Percentiles rank a stretch among this genome's conserved stretches.
Evolutionary conservation across 1,139 yeast species (phyloP).

Genomic region (Saccharomycopsis crataegensis): DNA sequence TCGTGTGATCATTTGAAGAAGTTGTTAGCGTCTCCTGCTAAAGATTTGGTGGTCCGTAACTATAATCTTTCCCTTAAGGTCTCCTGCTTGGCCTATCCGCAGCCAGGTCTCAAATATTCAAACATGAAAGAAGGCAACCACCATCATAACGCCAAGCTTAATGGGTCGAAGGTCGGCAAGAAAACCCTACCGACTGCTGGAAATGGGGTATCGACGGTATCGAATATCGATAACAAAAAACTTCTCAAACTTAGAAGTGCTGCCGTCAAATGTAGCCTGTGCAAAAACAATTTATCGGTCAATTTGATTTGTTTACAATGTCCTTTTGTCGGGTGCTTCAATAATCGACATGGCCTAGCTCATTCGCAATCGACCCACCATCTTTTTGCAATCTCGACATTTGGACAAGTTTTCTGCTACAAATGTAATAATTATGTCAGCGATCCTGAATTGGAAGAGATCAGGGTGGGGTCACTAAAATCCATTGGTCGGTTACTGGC

Average conservation of each 20-base stretch:
- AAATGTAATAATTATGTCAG: conserved; percentile 68
- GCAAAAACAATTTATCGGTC: conserved; percentile 13
- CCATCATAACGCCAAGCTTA: not conserved
- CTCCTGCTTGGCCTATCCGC: conserved; percentile 17
- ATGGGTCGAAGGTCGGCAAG: not conserved
- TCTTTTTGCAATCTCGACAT: conserved; percentile 48
- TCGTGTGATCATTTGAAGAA: conserved; percentile 18
- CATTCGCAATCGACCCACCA: conserved; percentile 65
- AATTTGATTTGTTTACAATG: conserved; percentile 76
- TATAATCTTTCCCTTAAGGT: conserved; percentile 17
- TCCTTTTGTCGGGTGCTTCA: conserved; percentile 71
- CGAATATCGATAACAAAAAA: not conserved
- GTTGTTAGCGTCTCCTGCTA: conserved; percentile 14
- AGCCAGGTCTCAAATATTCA: conserved; percentile 12
- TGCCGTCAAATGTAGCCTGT: conserved; percentile 12
- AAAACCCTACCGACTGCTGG: conserved; percentile 1
- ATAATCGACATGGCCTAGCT: conserved; percentile 45
- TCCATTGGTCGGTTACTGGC: conserved; percentile 12
- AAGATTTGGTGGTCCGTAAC: conserved; percentile 15
- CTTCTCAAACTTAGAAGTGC: conserved; percentile 11
- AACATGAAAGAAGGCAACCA: not conserved
- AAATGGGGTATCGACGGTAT: not conserved
- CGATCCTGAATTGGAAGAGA: conserved; percentile 47
- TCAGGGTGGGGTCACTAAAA: conserved; percentile 32
- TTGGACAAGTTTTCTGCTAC: conserved; percentile 55